A percentile compares a stretch with the other conserved stretches of the same genome.
Evolutionary conservation across 768 basidiomycete species (phyloP).

Genomic region (Auricularia auricula-judae): DNA sequence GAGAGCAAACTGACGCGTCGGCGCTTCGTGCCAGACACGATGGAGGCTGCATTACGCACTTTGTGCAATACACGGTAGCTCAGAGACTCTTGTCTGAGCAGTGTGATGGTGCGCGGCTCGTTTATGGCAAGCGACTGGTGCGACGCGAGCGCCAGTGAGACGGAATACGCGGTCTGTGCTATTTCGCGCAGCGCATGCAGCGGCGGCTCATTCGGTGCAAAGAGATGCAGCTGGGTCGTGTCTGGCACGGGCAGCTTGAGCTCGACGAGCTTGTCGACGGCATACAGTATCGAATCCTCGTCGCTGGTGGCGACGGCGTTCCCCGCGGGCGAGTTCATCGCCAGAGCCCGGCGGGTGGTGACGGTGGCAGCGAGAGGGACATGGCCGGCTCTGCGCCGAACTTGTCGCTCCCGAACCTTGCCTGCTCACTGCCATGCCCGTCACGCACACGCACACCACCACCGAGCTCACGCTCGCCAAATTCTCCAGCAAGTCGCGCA

Average conservation of each 20-base stretch:
- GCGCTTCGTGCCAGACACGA: background rate
- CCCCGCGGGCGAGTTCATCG: background rate
- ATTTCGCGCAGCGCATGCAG: background rate
- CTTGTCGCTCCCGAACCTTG: background rate
- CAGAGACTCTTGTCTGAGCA: background rate
- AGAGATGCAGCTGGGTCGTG: background rate
- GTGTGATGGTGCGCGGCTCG: background rate
- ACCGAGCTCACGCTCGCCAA: background rate
- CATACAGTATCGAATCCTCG: background rate
- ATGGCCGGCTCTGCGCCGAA: background rate
- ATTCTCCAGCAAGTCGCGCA: background rate
- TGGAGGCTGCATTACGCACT: background rate
- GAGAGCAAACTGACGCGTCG: background rate
- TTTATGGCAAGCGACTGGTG: background rate
- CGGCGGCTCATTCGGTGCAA: background rate
- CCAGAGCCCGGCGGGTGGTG: background rate
- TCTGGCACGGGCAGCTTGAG: background rate
- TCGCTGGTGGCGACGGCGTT: background rate
- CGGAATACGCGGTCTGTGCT: background rate
- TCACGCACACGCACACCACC: background rate
- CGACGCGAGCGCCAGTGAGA: background rate
- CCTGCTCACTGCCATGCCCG: background rate
- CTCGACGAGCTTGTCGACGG: background rate
- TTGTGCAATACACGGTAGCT: background rate
- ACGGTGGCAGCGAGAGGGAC: background rate